Base-by-base conservation (phyloP, 2,329 filamentous ascomycete species). In the Alternaria triticina region DNA sequence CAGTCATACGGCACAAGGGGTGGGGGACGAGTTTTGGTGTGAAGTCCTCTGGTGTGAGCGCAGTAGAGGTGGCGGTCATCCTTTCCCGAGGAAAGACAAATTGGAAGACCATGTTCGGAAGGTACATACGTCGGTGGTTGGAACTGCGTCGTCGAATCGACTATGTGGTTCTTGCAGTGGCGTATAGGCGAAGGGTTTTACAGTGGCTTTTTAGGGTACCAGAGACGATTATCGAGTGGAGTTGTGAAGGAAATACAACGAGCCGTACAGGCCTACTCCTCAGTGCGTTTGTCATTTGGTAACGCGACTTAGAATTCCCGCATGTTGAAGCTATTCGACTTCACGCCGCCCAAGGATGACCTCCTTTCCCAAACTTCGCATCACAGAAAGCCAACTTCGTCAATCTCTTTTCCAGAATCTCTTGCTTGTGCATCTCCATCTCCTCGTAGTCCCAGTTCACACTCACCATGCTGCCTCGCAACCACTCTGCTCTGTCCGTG, bases 231-330 rank as follows among this genome's bases (percentile, higher is more conserved):
- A 6, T 0, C 1, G 36, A 17, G 36, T 40, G 36, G 4, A 1
- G 1, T 2, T 40, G 36, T 11, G 17, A 40, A 4, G 36, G 9
- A 40, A 40, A 40, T 40, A 1, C 36, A 17, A 40, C 1, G 0
- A 40, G 36, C 0, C 36, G 36, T n/a, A 40, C 36, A 40, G 36
- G 0, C 36, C 0, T 6, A 40, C 15, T 40, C 17, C 1, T 17
- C 6, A 40, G 2, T 17, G 0, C 3, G 2, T 40, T 17, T 40
- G 5, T 3, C 5, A 40, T 40, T 3, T 2, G 8, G 3, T 3
- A 3, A 40, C 4, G 36, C 36, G n/a, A 40, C 0, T 0, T 40
- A 1, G 6, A 40, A 17, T 40, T 4, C 5, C 36, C 17, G 15
- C 1, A 40, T 40, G 8, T 40, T 4, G 17, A 8, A 10, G 36